phyloP scores from a whole-genome alignment of 345 rosid species.

The Eucalyptus pauciflora region DNA sequence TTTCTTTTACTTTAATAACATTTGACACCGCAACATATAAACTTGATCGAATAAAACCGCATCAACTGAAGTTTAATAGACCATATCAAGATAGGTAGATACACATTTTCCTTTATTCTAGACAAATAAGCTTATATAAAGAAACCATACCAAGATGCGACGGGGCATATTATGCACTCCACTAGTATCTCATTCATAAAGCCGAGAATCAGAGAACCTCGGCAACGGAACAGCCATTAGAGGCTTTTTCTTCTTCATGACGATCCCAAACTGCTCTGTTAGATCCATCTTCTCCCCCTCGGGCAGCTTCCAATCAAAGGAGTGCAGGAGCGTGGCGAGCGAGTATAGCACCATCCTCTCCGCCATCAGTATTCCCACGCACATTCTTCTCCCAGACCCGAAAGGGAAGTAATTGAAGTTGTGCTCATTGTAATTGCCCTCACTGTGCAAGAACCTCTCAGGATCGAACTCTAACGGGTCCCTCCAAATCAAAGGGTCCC shows the following conservation, averaged over 20 bases:
- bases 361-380: neutral
- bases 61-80: neutral
- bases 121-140: neutral
- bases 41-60: neutral
- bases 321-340: neutral
- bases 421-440: neutral
- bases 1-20: neutral
- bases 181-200: neutral
- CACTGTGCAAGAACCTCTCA: neutral
- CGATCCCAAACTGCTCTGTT: constrained; percentile 1
- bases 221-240: neutral
- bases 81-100: neutral
- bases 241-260: neutral
- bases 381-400: constrained; percentile 3
- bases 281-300: neutral
- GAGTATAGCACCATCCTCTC: constrained; percentile 1
- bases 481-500: neutral
- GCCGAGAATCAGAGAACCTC: neutral
- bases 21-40: neutral
- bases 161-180: neutral
- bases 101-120: neutral
- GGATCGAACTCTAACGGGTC: neutral
- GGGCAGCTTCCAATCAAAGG: constrained; percentile 1
- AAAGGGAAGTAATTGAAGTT: neutral
- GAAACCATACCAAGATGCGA: neutral